These are phyloP conservation scores for Malus hybrid DNA, from an alignment of 331 rosid genomes.

Conservation along the genomic window DNA sequence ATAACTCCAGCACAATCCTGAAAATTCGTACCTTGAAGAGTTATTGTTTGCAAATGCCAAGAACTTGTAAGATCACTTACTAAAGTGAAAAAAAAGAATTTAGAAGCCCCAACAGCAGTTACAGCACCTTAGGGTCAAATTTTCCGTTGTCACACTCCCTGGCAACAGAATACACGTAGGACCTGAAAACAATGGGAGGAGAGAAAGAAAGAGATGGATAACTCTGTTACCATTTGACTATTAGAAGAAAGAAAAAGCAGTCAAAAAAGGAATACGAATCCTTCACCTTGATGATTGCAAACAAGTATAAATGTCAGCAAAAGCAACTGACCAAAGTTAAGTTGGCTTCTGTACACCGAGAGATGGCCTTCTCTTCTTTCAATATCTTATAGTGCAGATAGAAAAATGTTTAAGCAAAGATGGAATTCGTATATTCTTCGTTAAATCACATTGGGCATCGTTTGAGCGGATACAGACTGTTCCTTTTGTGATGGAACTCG, in stretches of 20 bases:
- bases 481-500: no score
- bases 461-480: no score
- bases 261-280: slow-evolving; percentile 11
- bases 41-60: neutral
- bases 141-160: slow-evolving; percentile 86
- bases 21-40: slow-evolving; percentile 5
- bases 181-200: slow-evolving; percentile 35
- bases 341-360: no score
- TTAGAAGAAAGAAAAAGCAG: neutral
- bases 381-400: no score
- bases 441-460: no score
- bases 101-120: slow-evolving; percentile 33
- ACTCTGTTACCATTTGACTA: slow-evolving; percentile 2
- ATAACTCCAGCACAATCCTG: slow-evolving; percentile 98
- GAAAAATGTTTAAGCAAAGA: no score
- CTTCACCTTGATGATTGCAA: slow-evolving; percentile 82
- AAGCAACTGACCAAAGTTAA: no score
- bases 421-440: no score
- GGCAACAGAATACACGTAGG: slow-evolving; percentile 92
- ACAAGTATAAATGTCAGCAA: slow-evolving; percentile 88
- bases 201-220: slow-evolving; percentile 13
- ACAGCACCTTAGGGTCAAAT: slow-evolving; percentile 63
- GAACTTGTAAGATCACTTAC: neutral
- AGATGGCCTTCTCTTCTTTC: no score
- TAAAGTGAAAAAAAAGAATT: neutral